These are phyloP conservation scores for Rosa persica DNA, from an alignment of 306 rosid species.

Conservation along the genomic window DNA sequence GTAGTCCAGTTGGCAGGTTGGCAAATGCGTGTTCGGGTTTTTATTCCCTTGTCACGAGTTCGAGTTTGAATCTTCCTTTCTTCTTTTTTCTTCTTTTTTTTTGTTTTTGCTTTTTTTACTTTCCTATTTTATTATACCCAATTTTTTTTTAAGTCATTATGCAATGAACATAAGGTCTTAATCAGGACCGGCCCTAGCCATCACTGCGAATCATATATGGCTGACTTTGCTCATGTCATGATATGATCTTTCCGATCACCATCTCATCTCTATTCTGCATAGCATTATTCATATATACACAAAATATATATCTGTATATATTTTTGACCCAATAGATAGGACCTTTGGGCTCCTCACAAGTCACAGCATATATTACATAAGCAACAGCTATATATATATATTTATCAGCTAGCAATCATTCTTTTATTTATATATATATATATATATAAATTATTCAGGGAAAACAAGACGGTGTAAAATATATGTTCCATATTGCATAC, in stretches of 20 bases:
- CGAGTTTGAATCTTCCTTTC: too few species aligned
- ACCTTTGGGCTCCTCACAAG: constrained; percentile 6
- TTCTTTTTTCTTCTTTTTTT: too few species aligned
- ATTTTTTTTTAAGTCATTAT: too few species aligned
- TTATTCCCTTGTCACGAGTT: too few species aligned
- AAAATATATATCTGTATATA: background rate
- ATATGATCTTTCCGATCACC: background rate
- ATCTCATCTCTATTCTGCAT: background rate
- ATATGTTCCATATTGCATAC: background rate
- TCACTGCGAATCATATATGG: background rate
- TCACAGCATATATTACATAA: background rate
- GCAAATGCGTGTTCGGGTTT: too few species aligned
- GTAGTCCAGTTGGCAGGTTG: too few species aligned
- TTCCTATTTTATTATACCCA: too few species aligned
- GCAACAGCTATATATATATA: background rate
- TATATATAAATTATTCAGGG: background rate
- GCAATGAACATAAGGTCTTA: too few species aligned
- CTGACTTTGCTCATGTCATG: background rate
- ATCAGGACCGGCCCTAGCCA: too few species aligned
- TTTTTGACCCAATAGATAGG: background rate
- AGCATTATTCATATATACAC: too few species aligned
- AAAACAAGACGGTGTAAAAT: background rate
- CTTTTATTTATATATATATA: too few species aligned
- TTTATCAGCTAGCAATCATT: background rate
- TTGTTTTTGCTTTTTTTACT: too few species aligned